These are phyloP conservation scores for Lizanozyma gosingica DNA, from an alignment of 1,139 yeast species.

Conservation along the genomic window DNA sequence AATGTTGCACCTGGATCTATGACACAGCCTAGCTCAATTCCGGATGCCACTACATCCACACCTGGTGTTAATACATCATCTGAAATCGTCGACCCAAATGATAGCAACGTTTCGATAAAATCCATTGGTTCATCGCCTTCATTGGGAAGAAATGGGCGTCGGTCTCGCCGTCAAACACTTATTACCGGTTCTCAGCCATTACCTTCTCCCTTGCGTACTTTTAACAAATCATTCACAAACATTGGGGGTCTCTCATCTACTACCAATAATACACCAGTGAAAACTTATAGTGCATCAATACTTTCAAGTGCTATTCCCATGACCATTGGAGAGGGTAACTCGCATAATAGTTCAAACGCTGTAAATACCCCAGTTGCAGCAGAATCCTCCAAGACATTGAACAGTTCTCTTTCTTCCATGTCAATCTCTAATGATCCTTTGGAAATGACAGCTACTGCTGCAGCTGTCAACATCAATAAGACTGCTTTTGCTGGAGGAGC, in stretches of 20 bases:
- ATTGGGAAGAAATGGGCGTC: constrained; percentile 39
- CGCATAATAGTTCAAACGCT: not conserved
- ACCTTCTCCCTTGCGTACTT: constrained; percentile 63
- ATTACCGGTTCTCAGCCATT: constrained; percentile 84
- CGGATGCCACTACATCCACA: constrained; percentile 4
- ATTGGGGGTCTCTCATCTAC: not conserved
- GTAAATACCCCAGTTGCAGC: not conserved
- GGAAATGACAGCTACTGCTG: not conserved
- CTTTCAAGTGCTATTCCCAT: constrained; percentile 2
- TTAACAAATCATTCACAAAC: constrained; percentile 21
- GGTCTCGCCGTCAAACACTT: constrained; percentile 64
- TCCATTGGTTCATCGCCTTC: constrained; percentile 20
- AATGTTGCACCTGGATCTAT: constrained; percentile 8
- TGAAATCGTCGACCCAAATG: constrained; percentile 5
- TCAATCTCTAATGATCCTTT: constrained; percentile 8
- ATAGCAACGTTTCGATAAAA: constrained; percentile 5
- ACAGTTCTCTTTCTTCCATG: constrained; percentile 15
- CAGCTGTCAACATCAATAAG: constrained; percentile 2
- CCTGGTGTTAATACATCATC: constrained; percentile 3
- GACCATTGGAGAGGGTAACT: not conserved
- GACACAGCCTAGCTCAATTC: constrained; percentile 3
- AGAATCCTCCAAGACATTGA: not conserved
- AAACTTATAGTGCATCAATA: not conserved
- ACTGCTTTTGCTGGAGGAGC: not conserved
- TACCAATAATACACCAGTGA: not conserved